phyloP scores from a whole-genome alignment of 352 stramenopile genomes.

The Globisporangium recalcitrans region DNA sequence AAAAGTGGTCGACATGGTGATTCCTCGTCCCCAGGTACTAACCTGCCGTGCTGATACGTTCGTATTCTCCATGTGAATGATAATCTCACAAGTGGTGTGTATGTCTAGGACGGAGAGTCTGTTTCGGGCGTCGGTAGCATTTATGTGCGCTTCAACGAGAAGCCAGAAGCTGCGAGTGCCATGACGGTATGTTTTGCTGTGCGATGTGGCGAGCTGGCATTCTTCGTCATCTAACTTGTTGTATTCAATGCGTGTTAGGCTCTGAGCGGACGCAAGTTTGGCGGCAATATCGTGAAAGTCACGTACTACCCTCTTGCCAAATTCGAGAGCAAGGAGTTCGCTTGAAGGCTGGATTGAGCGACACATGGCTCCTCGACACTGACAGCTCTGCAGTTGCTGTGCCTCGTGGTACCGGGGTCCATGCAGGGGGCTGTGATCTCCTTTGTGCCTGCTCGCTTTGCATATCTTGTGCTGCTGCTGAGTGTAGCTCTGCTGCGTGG shows the following conservation, averaged over 20 bases:
- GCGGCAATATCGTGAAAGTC: constrained; percentile 80
- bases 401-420: background rate
- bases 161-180: constrained; percentile 49
- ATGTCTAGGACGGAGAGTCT: constrained; percentile 45
- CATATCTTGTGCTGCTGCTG: constrained; percentile 15
- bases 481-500: constrained; percentile 3
- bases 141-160: constrained; percentile 70
- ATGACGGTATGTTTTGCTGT: constrained; percentile 48
- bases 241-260: constrained; percentile 27
- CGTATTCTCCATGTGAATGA: constrained; percentile 1
- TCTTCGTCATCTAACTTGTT: background rate
- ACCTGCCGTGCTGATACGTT: background rate
- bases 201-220: too few species aligned
- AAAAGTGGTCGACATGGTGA: constrained; percentile 59
- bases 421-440: constrained; percentile 1
- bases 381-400: background rate
- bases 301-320: constrained; percentile 70
- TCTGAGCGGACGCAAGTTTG: constrained; percentile 82
- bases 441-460: constrained; percentile 11
- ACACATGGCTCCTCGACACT: background rate
- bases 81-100: background rate
- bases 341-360: constrained; percentile 14
- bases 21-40: constrained; percentile 73
- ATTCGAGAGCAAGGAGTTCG: constrained; percentile 65
- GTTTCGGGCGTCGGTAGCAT: constrained; percentile 70